phyloP scores from a whole-genome alignment of 169 alveolate genomes.

The Plasmodium coatneyi region DNA sequence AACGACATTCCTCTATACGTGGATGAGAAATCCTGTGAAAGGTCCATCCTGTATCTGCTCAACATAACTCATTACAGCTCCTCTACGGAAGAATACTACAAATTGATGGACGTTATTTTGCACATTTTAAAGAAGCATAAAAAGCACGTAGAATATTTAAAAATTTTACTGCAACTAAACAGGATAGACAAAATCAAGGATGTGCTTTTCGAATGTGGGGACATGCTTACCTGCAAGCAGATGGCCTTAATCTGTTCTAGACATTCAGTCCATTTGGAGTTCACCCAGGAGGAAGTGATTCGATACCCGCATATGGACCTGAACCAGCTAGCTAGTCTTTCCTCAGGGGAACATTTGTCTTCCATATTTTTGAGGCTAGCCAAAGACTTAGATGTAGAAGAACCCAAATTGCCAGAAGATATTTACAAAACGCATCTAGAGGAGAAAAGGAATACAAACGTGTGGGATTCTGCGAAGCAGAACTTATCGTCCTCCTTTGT shows the following conservation, averaged over 20 bases:
- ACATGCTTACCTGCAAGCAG: slow-evolving; percentile 42
- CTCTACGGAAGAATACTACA: slow-evolving; percentile 59
- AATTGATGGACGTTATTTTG: slow-evolving; percentile 60
- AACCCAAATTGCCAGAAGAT: slow-evolving; percentile 96
- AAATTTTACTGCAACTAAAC: slow-evolving; percentile 45
- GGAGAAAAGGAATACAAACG: slow-evolving; percentile 84
- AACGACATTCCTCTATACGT: slow-evolving; percentile 81
- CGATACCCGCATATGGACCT: slow-evolving; percentile 61
- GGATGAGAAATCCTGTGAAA: slow-evolving; percentile 76
- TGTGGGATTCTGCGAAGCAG: slow-evolving; percentile 94
- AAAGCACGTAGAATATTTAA: slow-evolving; percentile 50
- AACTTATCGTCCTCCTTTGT: slow-evolving; percentile 97
- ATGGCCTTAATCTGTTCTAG: slow-evolving; percentile 69
- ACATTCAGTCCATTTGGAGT: slow-evolving; percentile 70
- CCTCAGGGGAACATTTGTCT: slow-evolving; percentile 89
- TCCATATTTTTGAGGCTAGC: slow-evolving; percentile 92
- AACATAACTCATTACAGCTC: slow-evolving; percentile 36
- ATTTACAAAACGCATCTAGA: slow-evolving; percentile 93
- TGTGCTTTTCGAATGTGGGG: slow-evolving; percentile 38
- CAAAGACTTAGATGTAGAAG: slow-evolving; percentile 95
- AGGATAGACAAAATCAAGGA: slow-evolving; percentile 60
- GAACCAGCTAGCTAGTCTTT: slow-evolving; percentile 80
- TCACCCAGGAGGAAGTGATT: slow-evolving; percentile 71
- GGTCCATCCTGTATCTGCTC: slow-evolving; percentile 5
- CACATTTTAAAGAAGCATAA: slow-evolving; percentile 60